Base-by-base conservation (phyloP, 164 flowering plant species). In the Vitis rotundifolia region DNA sequence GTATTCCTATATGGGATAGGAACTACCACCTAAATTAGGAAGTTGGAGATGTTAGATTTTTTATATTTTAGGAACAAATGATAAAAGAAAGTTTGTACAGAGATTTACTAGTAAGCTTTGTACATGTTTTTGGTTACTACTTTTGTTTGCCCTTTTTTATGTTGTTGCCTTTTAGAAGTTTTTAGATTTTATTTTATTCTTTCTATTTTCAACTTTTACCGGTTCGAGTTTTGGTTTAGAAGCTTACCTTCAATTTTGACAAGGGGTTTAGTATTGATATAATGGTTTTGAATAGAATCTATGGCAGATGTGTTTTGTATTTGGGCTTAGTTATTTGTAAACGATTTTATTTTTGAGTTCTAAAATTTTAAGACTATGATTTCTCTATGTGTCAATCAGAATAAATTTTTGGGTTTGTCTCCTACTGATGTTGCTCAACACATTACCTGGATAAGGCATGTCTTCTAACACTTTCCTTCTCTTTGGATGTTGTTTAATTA, bases 71-170 rank as follows among this genome's bases (percentile, higher is more conserved):
- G 99, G 99, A 95, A 71, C 91, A 86, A 63, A 95, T 90, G 85
- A 95, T 95, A 68, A 91, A 85, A 81, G 98, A 95, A 84, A 95
- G 97, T 49, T 96, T 95, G 53, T 90, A 80, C 80, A 95, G 93
- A 75, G 72, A 86, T 68, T 26, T 93, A 60, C 98, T 93, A 92
- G 99, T 90, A 53, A 65, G 31, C 48, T 37, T 68, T 71, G 19
- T 49, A 22, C 16, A 2, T 28, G 9, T 49, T 1, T 22, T 22
- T 22, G 22, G 22, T 22, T 22, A 22, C 1, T 1, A 22, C 22
- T 22, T 19, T 19, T 22, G 22, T 22, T 22, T 22, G 22, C 22
- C 22, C 22, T 22, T 22, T 22, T 22, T 22, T 22, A 22, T 22
- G 22, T 22, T 22, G 22, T 22, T 22, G 22, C 22, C 22, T 22